phyloP scores from a whole-genome alignment of 768 basidiomycete genomes.

The Rhodotorula taiwanensis region DNA sequence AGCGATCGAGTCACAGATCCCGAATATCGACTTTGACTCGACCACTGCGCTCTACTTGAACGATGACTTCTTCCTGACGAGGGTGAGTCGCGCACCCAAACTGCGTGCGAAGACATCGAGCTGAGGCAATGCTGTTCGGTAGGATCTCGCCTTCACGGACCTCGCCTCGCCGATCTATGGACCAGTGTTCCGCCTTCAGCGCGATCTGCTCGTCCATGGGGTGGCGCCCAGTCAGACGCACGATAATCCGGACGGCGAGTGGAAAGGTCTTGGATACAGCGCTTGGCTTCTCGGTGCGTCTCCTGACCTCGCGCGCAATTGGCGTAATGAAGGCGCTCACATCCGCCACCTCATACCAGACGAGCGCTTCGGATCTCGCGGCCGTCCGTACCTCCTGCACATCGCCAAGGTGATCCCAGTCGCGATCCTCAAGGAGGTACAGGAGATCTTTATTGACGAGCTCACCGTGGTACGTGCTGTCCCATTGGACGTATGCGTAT shows the following conservation, averaged over 20 bases:
- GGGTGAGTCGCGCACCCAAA: constrained; percentile 7
- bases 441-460: constrained; percentile 42
- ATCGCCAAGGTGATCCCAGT: constrained; percentile 46
- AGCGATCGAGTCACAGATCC: constrained; percentile 37
- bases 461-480: constrained; percentile 45
- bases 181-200: constrained; percentile 47
- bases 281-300: constrained; percentile 43
- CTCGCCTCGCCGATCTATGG: constrained; percentile 43
- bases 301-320: too few species aligned
- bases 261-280: constrained; percentile 47
- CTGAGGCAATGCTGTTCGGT: not conserved
- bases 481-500: constrained; percentile 38
- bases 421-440: constrained; percentile 46
- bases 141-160: constrained; percentile 20
- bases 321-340: not conserved
- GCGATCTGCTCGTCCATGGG: constrained; percentile 42
- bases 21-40: constrained; percentile 22
- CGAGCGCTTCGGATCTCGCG: constrained; percentile 47
- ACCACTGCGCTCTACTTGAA: constrained; percentile 40
- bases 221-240: constrained; percentile 28
- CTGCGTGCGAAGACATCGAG: too few species aligned
- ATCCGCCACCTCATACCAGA: constrained; percentile 25
- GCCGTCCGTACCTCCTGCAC: constrained; percentile 49
- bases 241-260: constrained; percentile 44
- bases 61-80: constrained; percentile 48